Percentiles rank a stretch among this genome's conserved stretches.
Evolutionary conservation across 176 grass and related monocot genomes (phyloP).

Genomic region (Musa troglodytarum): DNA sequence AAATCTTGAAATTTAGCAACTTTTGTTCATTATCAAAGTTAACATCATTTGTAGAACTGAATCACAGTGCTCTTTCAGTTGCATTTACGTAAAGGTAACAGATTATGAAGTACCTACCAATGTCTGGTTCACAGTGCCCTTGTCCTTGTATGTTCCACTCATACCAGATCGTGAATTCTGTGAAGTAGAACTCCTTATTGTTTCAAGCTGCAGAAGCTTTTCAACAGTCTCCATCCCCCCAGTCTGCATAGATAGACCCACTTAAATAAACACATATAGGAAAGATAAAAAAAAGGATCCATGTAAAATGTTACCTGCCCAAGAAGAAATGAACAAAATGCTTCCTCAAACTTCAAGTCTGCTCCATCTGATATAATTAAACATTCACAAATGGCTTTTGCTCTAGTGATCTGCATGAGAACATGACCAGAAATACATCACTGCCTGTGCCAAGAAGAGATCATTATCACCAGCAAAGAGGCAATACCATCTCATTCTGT

Average conservation of each 20-base stretch:
- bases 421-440: conserved; percentile 7
- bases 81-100: conserved; percentile 15
- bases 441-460: conserved; percentile 1
- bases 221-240: conserved; percentile 48
- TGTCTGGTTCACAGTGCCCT: conserved; percentile 50
- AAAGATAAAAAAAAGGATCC: conserved; percentile 16
- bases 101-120: conserved; percentile 47
- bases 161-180: conserved; percentile 41
- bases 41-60: not conserved
- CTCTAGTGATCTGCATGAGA: conserved; percentile 70
- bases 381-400: conserved; percentile 78
- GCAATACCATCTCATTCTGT: conserved; percentile 70
- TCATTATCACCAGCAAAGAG: conserved; percentile 9
- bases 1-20: not conserved
- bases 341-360: conserved; percentile 85
- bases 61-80: not conserved
- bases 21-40: not conserved
- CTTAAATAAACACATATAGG: conserved; percentile 15
- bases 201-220: conserved; percentile 72
- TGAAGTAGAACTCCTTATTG: conserved; percentile 51
- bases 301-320: conserved; percentile 56
- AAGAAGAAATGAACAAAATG: conserved; percentile 83
- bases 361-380: conserved; percentile 63
- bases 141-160: conserved; percentile 49
- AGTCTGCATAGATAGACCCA: conserved; percentile 50